Percentiles rank a stretch among this genome's conserved stretches.
Evolutionary conservation across 2,329 filamentous ascomycete species (phyloP).

Genomic region (Fusarium tricinctum): DNA sequence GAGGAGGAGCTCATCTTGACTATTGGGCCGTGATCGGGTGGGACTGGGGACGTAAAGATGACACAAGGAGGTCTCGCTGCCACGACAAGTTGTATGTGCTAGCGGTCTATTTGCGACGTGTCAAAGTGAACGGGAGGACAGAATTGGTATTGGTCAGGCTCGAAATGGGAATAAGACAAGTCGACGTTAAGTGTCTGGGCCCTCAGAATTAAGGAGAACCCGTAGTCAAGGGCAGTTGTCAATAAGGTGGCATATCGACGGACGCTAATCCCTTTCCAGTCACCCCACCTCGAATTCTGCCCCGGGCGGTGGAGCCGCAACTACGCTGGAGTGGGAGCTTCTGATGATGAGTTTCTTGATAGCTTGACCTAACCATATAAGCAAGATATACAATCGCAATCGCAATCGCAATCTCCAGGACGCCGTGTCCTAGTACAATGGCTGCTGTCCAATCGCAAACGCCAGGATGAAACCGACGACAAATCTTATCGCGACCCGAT

Average conservation of each 20-base stretch:
- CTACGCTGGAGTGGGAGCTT: constrained; percentile 15
- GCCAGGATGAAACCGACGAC: constrained; percentile 63
- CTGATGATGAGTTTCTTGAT: constrained; percentile 9
- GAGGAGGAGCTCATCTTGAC: constrained; percentile 71
- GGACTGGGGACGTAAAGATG: constrained; percentile 18
- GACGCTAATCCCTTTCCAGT: constrained; percentile 55
- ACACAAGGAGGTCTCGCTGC: constrained; percentile 12
- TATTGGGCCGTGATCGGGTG: constrained; percentile 35
- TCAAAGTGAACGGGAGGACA: constrained; percentile 32
- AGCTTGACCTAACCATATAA: background rate
- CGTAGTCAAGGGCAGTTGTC: constrained; percentile 50
- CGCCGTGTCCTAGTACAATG: constrained; percentile 51
- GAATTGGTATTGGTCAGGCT: constrained; percentile 39
- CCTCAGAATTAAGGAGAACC: constrained; percentile 52
- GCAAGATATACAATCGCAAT: background rate
- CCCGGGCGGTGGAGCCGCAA: constrained; percentile 54
- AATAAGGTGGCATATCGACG: constrained; percentile 60
- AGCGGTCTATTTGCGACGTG: constrained; percentile 33
- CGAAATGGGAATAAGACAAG: constrained; percentile 36
- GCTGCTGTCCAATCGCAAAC: constrained; percentile 56
- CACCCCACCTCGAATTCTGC: constrained; percentile 53
- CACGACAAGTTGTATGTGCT: constrained; percentile 12
- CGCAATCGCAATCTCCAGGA: constrained; percentile 15
- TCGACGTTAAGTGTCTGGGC: constrained; percentile 1
- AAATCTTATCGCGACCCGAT: constrained; percentile 56